Conservation (phyloP, 108 stramenopile species). For the Cyclotella choctawhatcheeana region DNA sequence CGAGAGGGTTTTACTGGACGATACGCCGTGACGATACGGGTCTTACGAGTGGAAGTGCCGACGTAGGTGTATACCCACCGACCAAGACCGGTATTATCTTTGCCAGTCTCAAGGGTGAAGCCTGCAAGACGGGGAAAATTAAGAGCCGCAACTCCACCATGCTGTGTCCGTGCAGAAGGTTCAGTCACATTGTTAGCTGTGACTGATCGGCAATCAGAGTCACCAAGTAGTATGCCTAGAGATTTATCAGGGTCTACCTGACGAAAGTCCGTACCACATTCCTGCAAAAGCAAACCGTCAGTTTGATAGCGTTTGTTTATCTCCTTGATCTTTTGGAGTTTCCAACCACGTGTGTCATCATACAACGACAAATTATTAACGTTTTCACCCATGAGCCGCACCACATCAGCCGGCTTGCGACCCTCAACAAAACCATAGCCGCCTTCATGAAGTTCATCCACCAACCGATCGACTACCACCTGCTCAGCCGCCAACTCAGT, state of each 20-base stretch:
- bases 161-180: neutral
- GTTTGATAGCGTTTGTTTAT: slow-evolving; percentile 2
- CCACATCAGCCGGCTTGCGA: neutral
- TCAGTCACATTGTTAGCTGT: slow-evolving; percentile 2
- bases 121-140: neutral
- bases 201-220: neutral
- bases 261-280: neutral
- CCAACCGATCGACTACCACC: neutral
- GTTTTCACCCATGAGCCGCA: neutral
- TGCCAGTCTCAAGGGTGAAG: neutral
- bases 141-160: neutral
- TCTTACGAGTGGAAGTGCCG: neutral
- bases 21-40: neutral
- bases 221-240: neutral
- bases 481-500: neutral
- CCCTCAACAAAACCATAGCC: slow-evolving; percentile 1
- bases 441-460: neutral
- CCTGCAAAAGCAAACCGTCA: neutral
- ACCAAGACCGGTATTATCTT: neutral
- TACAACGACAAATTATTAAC: neutral
- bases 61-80: neutral
- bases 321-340: neutral
- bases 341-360: neutral
- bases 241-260: neutral
- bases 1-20: too few relatives aligned